Conservation (phyloP, 1,284 basidiomycete genomes). For the Trichosporon sp. region DNA sequence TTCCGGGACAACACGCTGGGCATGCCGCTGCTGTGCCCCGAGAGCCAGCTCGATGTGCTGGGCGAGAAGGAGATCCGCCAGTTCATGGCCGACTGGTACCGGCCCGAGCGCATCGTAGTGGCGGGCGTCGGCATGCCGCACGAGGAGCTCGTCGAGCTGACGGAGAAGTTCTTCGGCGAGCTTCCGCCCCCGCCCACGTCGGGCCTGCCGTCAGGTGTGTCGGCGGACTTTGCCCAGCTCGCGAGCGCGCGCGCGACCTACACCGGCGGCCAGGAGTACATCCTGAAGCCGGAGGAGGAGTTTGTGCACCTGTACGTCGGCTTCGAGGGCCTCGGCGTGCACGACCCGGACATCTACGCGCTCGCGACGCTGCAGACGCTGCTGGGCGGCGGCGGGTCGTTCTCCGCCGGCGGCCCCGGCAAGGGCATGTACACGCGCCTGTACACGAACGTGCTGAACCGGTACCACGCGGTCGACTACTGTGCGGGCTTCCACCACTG, state of each 20-base stretch:
- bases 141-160: conserved; percentile 77
- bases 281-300: conserved; percentile 62
- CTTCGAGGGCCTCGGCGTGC: conserved; percentile 87
- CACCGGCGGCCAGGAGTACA: conserved; percentile 73
- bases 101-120: conserved; percentile 87
- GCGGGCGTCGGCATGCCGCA: conserved; percentile 91
- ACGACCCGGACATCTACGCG: conserved; percentile 90
- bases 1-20: conserved; percentile 76
- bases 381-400: conserved; percentile 85
- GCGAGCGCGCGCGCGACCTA: conserved; percentile 61
- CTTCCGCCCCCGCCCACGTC: conserved; percentile 53
- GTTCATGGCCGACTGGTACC: conserved; percentile 79
- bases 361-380: conserved; percentile 93
- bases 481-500: conserved; percentile 99
- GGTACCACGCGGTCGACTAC: conserved; percentile 89
- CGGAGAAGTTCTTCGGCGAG: conserved; percentile 76
- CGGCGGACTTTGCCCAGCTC: conserved; percentile 44
- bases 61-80: conserved; percentile 62
- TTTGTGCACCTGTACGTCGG: conserved; percentile 92
- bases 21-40: conserved; percentile 82
- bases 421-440: conserved; percentile 99
- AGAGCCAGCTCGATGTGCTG: conserved; percentile 71
- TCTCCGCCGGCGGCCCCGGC: conserved; percentile 72
- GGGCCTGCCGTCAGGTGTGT: conserved; percentile 28
- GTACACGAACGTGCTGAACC: conserved; percentile 96